Evolutionary conservation across 176 grass and related monocot genomes (phyloP), one percentile per base, ranked within the genome.

Genomic region (Ananas comosus): DNA sequence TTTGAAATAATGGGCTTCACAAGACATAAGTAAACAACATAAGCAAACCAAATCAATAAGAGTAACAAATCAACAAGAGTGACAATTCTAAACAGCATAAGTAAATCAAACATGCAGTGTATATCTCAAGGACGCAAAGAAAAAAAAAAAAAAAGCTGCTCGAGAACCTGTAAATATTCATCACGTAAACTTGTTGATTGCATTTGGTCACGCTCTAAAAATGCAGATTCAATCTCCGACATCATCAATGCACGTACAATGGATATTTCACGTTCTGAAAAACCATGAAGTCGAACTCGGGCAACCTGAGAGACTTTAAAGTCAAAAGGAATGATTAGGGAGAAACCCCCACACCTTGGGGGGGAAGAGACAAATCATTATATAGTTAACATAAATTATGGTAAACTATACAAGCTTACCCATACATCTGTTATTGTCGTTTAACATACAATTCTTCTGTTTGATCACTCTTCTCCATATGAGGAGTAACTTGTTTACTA

Each of bases 191-290:
- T 93, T 61, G 94, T 93, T 12, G 94, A 97, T 69, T 97, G 89
- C 94, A 93, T 97, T 85, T 97, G 94, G 68, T 97, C 94, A 29
- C 94, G 86, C 71, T 97, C 94, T 81, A 97, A 74, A 86, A 88
- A 97, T 67, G 86, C 94, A 79, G 94, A 97, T 57, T 99, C 94
- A 16, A 99, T 99, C 68, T 99, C 94, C 72, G 94, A 99, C 89
- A 90, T 93, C 94, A 99, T 92, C 83, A 99, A 80, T 66, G 89
- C 87, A n/a, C 89, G 81, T 50, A 90, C 87, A 75, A 99, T 99
- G 63, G 94, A 90, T 93, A 99, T 88, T 80, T 97, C 94, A 80
- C 87, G 86, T 65, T 97, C 89, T 71, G 94, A 97, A 88, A 97
- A 93, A 58, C 94, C 94, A 87, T 97, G 89, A 25, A 97, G 84